Evolutionary conservation across 2,329 filamentous ascomycete species (phyloP), one percentile per base, ranked within the genome.

Genomic region (Coniochaeta pulveracea): DNA sequence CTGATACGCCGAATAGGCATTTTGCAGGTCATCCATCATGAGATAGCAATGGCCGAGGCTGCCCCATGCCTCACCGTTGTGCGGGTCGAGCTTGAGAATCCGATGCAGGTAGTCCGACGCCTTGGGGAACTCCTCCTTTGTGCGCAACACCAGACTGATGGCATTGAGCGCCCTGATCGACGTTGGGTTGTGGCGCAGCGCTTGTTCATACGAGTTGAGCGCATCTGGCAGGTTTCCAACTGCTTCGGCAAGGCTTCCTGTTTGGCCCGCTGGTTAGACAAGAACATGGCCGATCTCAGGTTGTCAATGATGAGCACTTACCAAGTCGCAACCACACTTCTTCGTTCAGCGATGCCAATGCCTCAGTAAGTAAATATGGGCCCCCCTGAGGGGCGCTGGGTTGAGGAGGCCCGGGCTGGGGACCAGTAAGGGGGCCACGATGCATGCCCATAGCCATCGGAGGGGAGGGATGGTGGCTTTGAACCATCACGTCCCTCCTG

Each of bases 21-120:
- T 86, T 58, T 96, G 91, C 21, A 96, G 62, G 49, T 95, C 89
- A 51, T 98, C 91, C 74, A 94, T 93, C 91, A 98, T 98, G 17
- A 98, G 68, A 54, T 89, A 93, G 61, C 91, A 96, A 56, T 96
- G 91, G n/a, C 91, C 85, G 19, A 96, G 68, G 52, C 86, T 94
- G 30, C 89, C 89, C 91, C 89, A 96, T 27, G 91, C 86, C 56
- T 96, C 91, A 38, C 91, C 91, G 52, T 93, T 95, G 44, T 76
- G 80, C 22, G 68, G 72, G 44, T 98, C 91, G 17, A 96, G 67
- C 59, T 94, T 93, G 34, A 95, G 62, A 38, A 96, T 94, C 40
- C 80, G 83, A 48, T 91, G 80, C 34, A 96, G 69, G 53, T 89
- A 96, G 50, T 96, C 89, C 34, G 95, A 82, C 1, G 91, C 91